Evolutionary conservation across 2,329 filamentous ascomycete genomes (phyloP), one percentile per base, ranked within the genome.

Genomic region (Penicillium digitatum): DNA sequence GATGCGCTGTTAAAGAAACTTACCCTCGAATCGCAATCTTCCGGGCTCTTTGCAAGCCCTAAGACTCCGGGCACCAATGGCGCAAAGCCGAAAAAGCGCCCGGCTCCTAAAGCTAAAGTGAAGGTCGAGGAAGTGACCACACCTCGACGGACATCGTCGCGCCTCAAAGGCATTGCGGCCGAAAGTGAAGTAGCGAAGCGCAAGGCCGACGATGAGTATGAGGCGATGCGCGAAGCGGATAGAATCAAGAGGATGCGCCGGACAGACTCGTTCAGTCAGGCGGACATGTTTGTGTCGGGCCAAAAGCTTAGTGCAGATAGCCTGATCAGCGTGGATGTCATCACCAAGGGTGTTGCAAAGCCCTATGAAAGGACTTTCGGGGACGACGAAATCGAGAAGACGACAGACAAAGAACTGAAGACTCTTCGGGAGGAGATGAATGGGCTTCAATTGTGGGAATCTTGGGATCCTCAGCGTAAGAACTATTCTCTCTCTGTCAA

Each of bases 311-410:
- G 79, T 26, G 85, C 83, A 11, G 78, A 86, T 16, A 86, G 86
- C 20, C 86, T 90, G 47, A 72, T 90, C 32, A 74, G 74, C 4
- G 79, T 81, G 0, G 82, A 82, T 56, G 78, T 92, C 2, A 75
- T 87, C 1, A 72, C 71, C 24, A 82, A 81, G 67, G 89, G 82
- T 2, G 81, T 83, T 20, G 90, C 91, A 0, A 85, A 88, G 61
- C 90, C 91, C 0, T 90, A 93, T 45, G 81, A 90, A 51, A 80
- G 90, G 20, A 97, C 93, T 0, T 97, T 97, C 67, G 87, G 84
- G 0, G 85, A 88, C n/a, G 86, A 92, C 1, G 89, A 96, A 71
- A 82, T 94, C 5, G 86, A 87, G 57, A 84, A 90, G 59, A 95
- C 90, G 0, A 86, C 83, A 0, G 86, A 96, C 66, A 86, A 88